Evolutionary conservation across 345 rosid genomes (phyloP).

Genomic region (Salix udensis): DNA sequence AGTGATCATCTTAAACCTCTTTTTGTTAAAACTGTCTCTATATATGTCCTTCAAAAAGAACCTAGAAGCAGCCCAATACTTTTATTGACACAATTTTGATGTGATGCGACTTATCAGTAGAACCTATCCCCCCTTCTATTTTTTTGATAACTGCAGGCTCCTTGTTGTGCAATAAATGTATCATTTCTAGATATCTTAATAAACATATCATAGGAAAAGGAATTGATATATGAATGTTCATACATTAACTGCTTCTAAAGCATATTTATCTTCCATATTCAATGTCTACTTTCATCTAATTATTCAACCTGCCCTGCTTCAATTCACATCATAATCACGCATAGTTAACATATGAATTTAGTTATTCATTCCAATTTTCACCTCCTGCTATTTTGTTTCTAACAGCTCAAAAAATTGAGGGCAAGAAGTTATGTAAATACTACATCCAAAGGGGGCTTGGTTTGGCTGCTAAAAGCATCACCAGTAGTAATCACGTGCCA

Average conservation of each 20-base stretch:
- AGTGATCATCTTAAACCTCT: neutral
- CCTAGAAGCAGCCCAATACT: neutral
- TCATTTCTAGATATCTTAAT: too few relatives aligned
- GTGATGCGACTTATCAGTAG: too few relatives aligned
- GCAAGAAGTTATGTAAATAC: constrained; percentile 45
- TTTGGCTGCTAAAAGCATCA: constrained; percentile 27
- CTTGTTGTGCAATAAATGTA: neutral
- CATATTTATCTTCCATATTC: neutral
- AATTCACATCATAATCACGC: neutral
- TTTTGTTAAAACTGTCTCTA: neutral
- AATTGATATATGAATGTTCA: neutral
- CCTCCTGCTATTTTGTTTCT: constrained; percentile 4
- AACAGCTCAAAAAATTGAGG: constrained; percentile 40
- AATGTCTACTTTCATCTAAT: neutral
- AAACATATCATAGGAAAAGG: neutral
- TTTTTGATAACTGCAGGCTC: neutral
- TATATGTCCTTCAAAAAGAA: neutral
- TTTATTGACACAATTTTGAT: neutral
- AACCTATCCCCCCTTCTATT: too few relatives aligned
- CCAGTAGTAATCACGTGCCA: constrained; percentile 8
- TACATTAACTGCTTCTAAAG: neutral
- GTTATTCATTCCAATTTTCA: neutral
- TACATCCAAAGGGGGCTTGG: constrained; percentile 52
- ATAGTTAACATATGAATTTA: neutral
- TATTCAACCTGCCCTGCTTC: neutral